These are phyloP conservation scores for Dimocarpus longan DNA, from an alignment of 345 rosid species.

Conservation along the genomic window DNA sequence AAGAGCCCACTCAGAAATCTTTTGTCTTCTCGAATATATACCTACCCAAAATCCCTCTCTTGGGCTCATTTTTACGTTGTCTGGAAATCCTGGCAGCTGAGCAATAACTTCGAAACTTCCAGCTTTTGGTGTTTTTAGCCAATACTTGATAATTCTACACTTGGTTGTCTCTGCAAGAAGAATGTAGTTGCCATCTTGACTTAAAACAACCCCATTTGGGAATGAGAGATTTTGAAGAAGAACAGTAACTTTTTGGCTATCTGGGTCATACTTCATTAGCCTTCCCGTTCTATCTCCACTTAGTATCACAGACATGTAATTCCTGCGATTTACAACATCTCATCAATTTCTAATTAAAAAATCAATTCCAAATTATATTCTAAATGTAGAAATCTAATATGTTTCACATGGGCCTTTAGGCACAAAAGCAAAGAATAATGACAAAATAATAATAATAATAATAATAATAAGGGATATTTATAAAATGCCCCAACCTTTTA, in stretches of 20 bases:
- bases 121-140: conserved; percentile 38
- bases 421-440: no score
- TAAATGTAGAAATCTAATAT: no score
- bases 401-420: no score
- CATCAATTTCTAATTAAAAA: no score
- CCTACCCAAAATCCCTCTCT: conserved; percentile 77
- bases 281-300: conserved; percentile 67
- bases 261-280: conserved; percentile 62
- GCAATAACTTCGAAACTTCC: conserved; percentile 41
- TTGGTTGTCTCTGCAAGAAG: conserved; percentile 54
- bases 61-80: conserved; percentile 64
- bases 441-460: no score
- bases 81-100: conserved; percentile 63
- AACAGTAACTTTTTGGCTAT: conserved; percentile 39
- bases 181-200: conserved; percentile 43
- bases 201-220: conserved; percentile 62
- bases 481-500: no score
- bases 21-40: conserved; percentile 46
- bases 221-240: conserved; percentile 48
- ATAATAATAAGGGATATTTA: no score
- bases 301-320: conserved; percentile 39
- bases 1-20: conserved; percentile 34
- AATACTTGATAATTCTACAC: conserved; percentile 45
- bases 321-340: conserved; percentile 35
- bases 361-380: no score